phyloP scores from a whole-genome alignment of 2,329 filamentous ascomycete genomes.

The Fusarium scirpi region DNA sequence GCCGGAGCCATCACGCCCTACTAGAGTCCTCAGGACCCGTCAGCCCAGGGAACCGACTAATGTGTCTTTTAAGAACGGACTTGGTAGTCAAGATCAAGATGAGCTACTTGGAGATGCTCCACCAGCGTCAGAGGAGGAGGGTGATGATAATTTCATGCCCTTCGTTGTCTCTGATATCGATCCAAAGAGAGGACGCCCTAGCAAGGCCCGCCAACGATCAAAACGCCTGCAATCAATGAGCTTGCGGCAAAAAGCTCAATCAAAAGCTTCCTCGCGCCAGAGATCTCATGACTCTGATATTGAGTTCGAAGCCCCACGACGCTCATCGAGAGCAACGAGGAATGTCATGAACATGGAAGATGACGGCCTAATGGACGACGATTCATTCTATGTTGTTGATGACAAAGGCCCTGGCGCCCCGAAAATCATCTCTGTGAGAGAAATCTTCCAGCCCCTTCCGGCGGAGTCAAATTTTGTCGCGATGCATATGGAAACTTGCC shows the following conservation, averaged over 20 bases:
- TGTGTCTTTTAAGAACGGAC: conserved; percentile 43
- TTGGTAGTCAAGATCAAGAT: conserved; percentile 47
- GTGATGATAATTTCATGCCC: conserved; percentile 51
- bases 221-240: conserved; percentile 38
- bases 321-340: conserved; percentile 62
- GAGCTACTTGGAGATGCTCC: conserved; percentile 50
- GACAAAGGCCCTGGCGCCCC: conserved; percentile 59
- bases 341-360: conserved; percentile 63
- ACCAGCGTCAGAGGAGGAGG: conserved; percentile 47
- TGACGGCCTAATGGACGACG: conserved; percentile 67
- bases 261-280: conserved; percentile 20
- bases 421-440: conserved; percentile 74
- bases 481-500: conserved; percentile 78
- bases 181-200: conserved; percentile 41
- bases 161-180: conserved; percentile 55
- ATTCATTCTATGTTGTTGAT: conserved; percentile 64
- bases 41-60: conserved; percentile 45
- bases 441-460: conserved; percentile 75
- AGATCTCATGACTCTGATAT: conserved; percentile 59
- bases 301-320: conserved; percentile 64
- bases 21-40: conserved; percentile 45
- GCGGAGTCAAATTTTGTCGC: conserved; percentile 74
- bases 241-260: conserved; percentile 16
- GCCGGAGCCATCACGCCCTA: conserved; percentile 15
- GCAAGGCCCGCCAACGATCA: conserved; percentile 37